phyloP scores from a whole-genome alignment of 192 early-diverging fungal genomes.

The Gaertneriomyces sp. region DNA sequence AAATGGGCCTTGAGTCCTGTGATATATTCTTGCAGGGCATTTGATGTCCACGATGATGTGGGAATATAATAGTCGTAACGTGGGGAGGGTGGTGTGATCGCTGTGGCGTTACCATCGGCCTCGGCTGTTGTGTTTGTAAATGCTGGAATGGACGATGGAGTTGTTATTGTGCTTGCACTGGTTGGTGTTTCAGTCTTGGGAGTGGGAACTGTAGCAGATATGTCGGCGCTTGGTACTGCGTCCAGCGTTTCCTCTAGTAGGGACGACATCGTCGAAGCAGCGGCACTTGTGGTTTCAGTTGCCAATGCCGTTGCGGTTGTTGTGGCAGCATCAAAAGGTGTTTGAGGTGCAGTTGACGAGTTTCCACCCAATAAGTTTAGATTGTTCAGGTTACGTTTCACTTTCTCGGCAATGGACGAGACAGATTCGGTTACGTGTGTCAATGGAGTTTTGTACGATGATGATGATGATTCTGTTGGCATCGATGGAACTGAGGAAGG shows the following conservation, averaged over 20 bases:
- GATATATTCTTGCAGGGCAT: slow-evolving; percentile 43
- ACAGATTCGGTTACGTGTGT: slow-evolving; percentile 17
- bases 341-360: neutral
- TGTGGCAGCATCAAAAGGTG: neutral
- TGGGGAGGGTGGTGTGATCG: slow-evolving; percentile 19
- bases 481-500: neutral
- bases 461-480: neutral
- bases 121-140: too few relatives aligned
- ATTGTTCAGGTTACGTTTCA: neutral
- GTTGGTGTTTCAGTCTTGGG: neutral
- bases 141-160: neutral
- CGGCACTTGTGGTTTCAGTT: neutral
- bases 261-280: neutral
- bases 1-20: slow-evolving; percentile 48
- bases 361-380: neutral
- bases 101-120: neutral
- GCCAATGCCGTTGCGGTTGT: neutral
- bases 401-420: slow-evolving; percentile 11
- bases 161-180: neutral
- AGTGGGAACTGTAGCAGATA: neutral
- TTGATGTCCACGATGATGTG: slow-evolving; percentile 38
- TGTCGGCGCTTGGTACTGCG: neutral
- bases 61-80: slow-evolving; percentile 46
- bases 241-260: neutral
- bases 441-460: slow-evolving; percentile 8